phyloP scores from a whole-genome alignment of 306 rosid genomes.

The Biancaea sappan region DNA sequence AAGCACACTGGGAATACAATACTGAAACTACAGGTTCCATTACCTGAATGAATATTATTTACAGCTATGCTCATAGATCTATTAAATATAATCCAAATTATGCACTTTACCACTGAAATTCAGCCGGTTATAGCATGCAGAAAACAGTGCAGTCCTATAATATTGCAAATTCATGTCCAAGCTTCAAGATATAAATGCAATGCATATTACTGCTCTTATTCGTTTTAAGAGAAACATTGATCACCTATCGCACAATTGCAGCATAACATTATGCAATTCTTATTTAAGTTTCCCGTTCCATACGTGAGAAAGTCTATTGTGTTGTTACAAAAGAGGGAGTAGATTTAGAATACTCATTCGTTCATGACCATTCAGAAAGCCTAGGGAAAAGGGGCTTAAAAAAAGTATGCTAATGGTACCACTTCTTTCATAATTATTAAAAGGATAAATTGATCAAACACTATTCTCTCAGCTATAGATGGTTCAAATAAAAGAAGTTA shows the following conservation, averaged over 20 bases:
- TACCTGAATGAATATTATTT: conserved; percentile 13
- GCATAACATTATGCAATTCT: neutral
- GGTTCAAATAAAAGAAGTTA: conserved; percentile 12
- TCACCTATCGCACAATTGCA: neutral
- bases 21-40: neutral
- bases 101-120: neutral
- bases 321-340: neutral
- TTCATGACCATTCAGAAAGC: conserved; percentile 18
- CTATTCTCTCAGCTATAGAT: neutral
- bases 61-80: neutral
- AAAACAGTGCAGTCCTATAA: neutral
- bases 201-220: conserved; percentile 1
- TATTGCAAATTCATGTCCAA: neutral
- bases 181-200: neutral
- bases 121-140: neutral
- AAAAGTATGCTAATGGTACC: neutral
- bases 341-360: conserved; percentile 7
- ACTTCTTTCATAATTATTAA: neutral
- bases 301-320: neutral
- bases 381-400: neutral
- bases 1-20: neutral
- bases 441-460: conserved; percentile 15
- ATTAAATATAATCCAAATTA: neutral
- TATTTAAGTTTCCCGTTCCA: neutral
- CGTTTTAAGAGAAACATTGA: neutral